A percentile compares a stretch with the other conserved stretches of the same genome.
These are phyloP conservation scores for Xylariaceae sp. DNA, from an alignment of 2,329 filamentous ascomycete genomes.

Conservation along the genomic window DNA sequence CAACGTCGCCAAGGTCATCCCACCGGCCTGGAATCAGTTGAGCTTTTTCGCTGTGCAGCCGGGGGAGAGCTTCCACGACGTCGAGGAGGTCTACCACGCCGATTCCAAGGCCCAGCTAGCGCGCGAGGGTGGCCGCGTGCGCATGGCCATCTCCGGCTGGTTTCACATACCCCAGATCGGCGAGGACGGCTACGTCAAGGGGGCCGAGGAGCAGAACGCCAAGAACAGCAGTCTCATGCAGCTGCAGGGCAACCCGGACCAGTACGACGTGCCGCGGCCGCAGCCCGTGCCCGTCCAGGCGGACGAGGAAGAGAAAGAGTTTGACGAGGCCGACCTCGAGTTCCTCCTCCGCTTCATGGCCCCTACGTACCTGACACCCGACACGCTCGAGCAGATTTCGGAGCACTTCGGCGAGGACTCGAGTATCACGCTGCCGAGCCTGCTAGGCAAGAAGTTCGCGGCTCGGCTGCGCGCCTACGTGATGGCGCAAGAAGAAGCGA, in stretches of 20 bases:
- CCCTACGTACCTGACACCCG: constrained; percentile 89
- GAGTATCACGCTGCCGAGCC: constrained; percentile 79
- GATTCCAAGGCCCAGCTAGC: constrained; percentile 64
- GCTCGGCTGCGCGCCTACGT: constrained; percentile 74
- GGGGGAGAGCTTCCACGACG: constrained; percentile 98
- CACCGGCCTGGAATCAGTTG: constrained; percentile 95
- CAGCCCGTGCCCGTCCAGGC: constrained; percentile 57
- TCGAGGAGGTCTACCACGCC: constrained; percentile 92
- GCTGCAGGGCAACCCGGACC: constrained; percentile 87
- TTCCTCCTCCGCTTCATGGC: constrained; percentile 91
- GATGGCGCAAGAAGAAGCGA: constrained; percentile 62
- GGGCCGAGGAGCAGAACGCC: constrained; percentile 85
- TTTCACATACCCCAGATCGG: constrained; percentile 97
- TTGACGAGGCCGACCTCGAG: constrained; percentile 82
- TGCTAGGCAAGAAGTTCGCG: constrained; percentile 81
- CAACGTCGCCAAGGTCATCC: constrained; percentile 81
- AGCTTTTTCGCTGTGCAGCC: constrained; percentile 98
- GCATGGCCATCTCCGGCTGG: constrained; percentile 99
- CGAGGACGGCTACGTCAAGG: constrained; percentile 88
- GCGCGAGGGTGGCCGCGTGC: constrained; percentile 76
- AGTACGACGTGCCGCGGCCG: constrained; percentile 81
- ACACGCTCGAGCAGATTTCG: constrained; percentile 82
- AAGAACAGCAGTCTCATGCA: constrained; percentile 92
- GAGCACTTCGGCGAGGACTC: constrained; percentile 83
- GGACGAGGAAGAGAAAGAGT: constrained; percentile 67